Evolutionary conservation across 164 flowering plant species (phyloP).

Genomic region (Sextonia rubra): DNA sequence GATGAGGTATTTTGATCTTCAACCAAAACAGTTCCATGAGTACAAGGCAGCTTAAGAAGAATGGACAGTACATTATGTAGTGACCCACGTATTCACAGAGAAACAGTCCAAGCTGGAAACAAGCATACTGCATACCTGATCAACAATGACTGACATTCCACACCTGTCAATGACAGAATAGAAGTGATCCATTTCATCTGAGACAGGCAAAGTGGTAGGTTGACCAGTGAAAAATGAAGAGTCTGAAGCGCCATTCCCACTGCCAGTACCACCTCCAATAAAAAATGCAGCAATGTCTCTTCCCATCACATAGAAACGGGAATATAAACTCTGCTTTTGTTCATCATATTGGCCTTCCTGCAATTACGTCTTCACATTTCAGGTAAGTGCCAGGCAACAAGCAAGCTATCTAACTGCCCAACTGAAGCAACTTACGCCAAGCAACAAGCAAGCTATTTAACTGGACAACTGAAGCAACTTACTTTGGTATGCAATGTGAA

Average conservation of each 20-base stretch:
- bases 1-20: slow-evolving; percentile 87
- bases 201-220: slow-evolving; percentile 21
- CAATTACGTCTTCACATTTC: slow-evolving; percentile 4
- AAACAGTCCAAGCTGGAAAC: background rate
- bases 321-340: slow-evolving; percentile 61
- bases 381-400: slow-evolving; percentile 1
- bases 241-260: slow-evolving; percentile 32
- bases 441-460: background rate
- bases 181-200: slow-evolving; percentile 34
- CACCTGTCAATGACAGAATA: slow-evolving; percentile 83
- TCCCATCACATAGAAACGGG: slow-evolving; percentile 87
- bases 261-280: slow-evolving; percentile 45
- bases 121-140: slow-evolving; percentile 52
- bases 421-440: slow-evolving; percentile 37
- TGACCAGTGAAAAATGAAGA: slow-evolving; percentile 22
- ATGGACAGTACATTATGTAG: background rate
- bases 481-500: slow-evolving; percentile 85
- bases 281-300: slow-evolving; percentile 95
- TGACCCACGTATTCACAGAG: background rate
- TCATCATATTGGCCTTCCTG: slow-evolving; percentile 67
- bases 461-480: slow-evolving; percentile 14
- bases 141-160: slow-evolving; percentile 85
- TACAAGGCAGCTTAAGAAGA: background rate
- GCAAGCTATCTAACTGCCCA: background rate
- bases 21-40: slow-evolving; percentile 4